Conservation (phyloP, 306 rosid species). For the Leucaena leucocephala region DNA sequence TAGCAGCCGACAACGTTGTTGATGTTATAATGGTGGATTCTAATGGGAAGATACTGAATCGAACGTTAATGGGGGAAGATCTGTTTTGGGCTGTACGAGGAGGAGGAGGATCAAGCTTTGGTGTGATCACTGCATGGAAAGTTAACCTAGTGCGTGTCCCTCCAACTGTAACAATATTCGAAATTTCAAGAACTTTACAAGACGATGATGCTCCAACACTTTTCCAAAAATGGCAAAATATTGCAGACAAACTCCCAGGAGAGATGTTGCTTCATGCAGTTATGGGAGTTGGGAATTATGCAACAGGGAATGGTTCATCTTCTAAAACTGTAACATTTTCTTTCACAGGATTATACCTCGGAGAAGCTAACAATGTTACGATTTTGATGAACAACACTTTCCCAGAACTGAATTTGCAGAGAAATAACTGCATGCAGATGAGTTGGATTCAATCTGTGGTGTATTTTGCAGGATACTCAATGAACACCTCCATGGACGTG, state of each 20-base stretch:
- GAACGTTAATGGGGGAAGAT: slow-evolving; percentile 43
- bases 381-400: slow-evolving; percentile 32
- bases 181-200: slow-evolving; percentile 22
- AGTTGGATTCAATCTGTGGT: slow-evolving; percentile 43
- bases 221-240: slow-evolving; percentile 39
- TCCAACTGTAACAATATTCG: slow-evolving; percentile 30
- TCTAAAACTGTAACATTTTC: slow-evolving; percentile 17
- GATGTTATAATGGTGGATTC: slow-evolving; percentile 38
- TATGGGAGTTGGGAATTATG: slow-evolving; percentile 4
- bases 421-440: slow-evolving; percentile 12
- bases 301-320: background rate
- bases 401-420: slow-evolving; percentile 34
- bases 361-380: slow-evolving; percentile 22
- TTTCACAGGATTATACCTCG: slow-evolving; percentile 41
- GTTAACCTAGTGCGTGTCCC: slow-evolving; percentile 40
- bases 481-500: slow-evolving; percentile 26
- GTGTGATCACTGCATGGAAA: slow-evolving; percentile 40
- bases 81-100: slow-evolving; percentile 48
- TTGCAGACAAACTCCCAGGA: slow-evolving; percentile 26
- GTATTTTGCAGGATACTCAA: slow-evolving; percentile 16
- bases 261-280: slow-evolving; percentile 34
- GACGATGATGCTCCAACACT: slow-evolving; percentile 20
- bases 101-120: slow-evolving; percentile 47
- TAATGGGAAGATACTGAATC: slow-evolving; percentile 36
- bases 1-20: slow-evolving; percentile 36